These are phyloP conservation scores for Yamadazyma laniorum DNA, from an alignment of 805 yeast genomes.

Conservation along the genomic window DNA sequence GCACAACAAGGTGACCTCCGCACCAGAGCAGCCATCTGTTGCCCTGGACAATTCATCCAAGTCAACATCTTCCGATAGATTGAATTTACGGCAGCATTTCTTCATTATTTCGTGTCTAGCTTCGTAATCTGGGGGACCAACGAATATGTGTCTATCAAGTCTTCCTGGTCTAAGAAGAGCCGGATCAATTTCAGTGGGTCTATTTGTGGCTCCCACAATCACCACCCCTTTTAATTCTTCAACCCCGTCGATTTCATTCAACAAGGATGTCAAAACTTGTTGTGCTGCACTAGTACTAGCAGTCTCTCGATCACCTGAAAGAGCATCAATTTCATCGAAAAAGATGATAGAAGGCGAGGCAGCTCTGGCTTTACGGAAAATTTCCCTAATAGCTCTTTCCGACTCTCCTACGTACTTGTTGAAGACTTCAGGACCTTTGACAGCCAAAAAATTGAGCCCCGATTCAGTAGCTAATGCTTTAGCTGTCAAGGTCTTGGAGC, in stretches of 20 bases:
- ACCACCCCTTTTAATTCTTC: conserved; percentile 93
- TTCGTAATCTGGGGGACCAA: conserved; percentile 81
- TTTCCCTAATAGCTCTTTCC: conserved; percentile 89
- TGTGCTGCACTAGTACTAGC: conserved; percentile 66
- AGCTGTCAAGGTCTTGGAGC: conserved; percentile 93
- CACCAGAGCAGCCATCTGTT: conserved; percentile 95
- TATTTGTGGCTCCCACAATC: conserved; percentile 92
- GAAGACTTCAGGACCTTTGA: conserved; percentile 94
- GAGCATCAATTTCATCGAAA: conserved; percentile 95
- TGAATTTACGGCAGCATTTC: conserved; percentile 68
- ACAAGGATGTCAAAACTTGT: conserved; percentile 83
- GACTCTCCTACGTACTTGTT: conserved; percentile 96
- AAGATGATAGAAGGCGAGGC: conserved; percentile 93
- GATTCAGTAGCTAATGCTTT: conserved; percentile 95
- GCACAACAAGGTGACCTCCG: conserved; percentile 86
- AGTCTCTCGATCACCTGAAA: conserved; percentile 72
- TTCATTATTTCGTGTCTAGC: conserved; percentile 78
- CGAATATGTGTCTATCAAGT: conserved; percentile 88
- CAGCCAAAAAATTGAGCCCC: conserved; percentile 89
- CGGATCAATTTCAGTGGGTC: conserved; percentile 91
- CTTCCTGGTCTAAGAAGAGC: conserved; percentile 96
- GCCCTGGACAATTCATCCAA: conserved; percentile 52
- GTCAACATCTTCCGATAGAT: conserved; percentile 44
- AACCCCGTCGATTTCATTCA: conserved; percentile 96
- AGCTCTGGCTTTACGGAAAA: conserved; percentile 89